Conservation (phyloP, 768 basidiomycete species). For the Porphyrellus cyaneotinctus region DNA sequence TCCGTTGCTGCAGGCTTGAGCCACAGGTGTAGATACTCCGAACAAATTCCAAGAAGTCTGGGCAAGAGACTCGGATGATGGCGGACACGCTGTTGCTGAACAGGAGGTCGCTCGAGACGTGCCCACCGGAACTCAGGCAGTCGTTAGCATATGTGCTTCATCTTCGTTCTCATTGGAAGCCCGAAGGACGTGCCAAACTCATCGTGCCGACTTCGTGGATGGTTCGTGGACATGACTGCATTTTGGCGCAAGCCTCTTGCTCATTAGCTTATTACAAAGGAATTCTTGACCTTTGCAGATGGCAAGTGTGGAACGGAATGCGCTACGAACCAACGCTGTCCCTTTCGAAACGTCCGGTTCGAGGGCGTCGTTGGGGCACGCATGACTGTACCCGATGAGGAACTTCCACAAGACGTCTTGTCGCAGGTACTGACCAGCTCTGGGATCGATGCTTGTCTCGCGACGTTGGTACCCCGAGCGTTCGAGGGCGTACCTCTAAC, state of each 20-base stretch:
- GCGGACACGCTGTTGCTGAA: constrained; percentile 7
- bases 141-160: constrained; percentile 18
- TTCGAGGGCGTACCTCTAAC: constrained; percentile 17
- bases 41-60: not conserved
- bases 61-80: constrained; percentile 6
- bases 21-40: constrained; percentile 5
- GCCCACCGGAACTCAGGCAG: constrained; percentile 16
- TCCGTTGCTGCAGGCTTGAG: not conserved
- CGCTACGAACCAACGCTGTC: constrained; percentile 6
- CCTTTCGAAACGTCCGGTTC: constrained; percentile 17
- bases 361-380: constrained; percentile 3
- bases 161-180: constrained; percentile 24
- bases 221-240: constrained; percentile 12
- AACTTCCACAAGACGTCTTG: constrained; percentile 10
- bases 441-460: not conserved
- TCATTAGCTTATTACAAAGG: constrained; percentile 8
- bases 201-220: constrained; percentile 23
- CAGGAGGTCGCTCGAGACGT: constrained; percentile 10
- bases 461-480: constrained; percentile 9
- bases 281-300: constrained; percentile 1
- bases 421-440: constrained; percentile 7
- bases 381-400: not conserved
- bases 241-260: not conserved
- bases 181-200: constrained; percentile 14
- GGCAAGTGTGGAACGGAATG: not conserved